Conservation (phyloP, 305 asterid species). For the Fraxinus velutina region DNA sequence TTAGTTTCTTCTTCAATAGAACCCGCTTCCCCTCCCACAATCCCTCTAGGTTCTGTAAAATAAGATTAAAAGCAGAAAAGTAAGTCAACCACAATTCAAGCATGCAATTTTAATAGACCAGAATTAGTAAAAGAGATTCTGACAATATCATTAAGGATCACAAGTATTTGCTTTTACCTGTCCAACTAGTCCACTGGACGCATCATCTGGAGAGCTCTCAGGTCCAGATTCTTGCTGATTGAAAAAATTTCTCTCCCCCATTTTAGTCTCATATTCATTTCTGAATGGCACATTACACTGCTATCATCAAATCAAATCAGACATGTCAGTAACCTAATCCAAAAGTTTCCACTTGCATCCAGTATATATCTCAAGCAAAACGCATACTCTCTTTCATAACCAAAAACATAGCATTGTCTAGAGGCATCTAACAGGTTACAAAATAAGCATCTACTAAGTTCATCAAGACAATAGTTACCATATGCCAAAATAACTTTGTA, state of each 20-base stretch:
- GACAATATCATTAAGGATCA: neutral
- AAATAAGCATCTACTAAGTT: neutral
- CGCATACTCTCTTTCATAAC: neutral
- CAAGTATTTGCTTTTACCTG: constrained; percentile 43
- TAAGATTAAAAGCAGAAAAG: neutral
- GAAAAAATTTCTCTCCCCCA: constrained; percentile 22
- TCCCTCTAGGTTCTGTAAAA: neutral
- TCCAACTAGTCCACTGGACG: constrained; percentile 48
- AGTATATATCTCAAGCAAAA: neutral
- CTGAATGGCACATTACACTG: constrained; percentile 36
- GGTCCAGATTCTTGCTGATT: constrained; percentile 33
- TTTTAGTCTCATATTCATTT: constrained; percentile 31
- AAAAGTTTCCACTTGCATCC: neutral
- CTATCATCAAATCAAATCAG: constrained; percentile 11
- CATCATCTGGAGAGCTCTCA: constrained; percentile 46
- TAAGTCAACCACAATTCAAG: neutral
- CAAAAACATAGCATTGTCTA: neutral
- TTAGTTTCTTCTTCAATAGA: neutral
- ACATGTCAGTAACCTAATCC: constrained; percentile 2
- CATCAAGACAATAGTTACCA: neutral
- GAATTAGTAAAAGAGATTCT: neutral
- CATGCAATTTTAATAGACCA: neutral
- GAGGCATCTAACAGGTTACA: neutral
- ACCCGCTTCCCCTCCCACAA: neutral
- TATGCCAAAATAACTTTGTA: neutral